Evolutionary conservation across 306 rosid species (phyloP).

Genomic region (Crotalaria pallida): DNA sequence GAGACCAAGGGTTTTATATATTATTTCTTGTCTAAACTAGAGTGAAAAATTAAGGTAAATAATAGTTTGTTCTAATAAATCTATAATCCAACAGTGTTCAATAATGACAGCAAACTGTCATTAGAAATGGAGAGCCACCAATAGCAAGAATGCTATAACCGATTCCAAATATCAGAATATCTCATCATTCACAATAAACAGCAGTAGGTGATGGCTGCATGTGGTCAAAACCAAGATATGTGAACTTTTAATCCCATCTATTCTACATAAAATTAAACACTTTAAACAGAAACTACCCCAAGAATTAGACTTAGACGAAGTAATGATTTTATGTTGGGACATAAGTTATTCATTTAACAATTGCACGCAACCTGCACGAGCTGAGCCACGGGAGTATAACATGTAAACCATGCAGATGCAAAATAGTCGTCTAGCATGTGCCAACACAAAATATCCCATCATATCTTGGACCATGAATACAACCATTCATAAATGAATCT

Average conservation of each 20-base stretch:
- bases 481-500: neutral
- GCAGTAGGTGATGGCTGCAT: neutral
- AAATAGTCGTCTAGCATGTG: neutral
- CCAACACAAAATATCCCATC: neutral
- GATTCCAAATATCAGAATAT: constrained; percentile 6
- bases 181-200: neutral
- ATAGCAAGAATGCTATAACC: neutral
- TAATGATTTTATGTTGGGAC: neutral
- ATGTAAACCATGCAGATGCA: neutral
- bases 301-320: neutral
- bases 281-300: neutral
- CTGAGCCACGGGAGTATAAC: neutral
- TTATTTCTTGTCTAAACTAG: too few species aligned
- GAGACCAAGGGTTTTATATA: too few species aligned
- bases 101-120: neutral
- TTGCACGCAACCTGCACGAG: neutral
- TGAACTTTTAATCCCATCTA: neutral
- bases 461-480: neutral
- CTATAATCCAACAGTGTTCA: too few species aligned
- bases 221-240: neutral
- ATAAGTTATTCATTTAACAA: neutral
- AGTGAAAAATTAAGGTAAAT: too few species aligned
- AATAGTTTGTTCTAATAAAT: too few species aligned
- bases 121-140: neutral
- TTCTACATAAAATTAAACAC: neutral